Percentiles rank a stretch among this genome's conserved stretches.
Evolutionary conservation across 352 stramenopile genomes (phyloP).

Genomic region (Phytophthora ramorum): DNA sequence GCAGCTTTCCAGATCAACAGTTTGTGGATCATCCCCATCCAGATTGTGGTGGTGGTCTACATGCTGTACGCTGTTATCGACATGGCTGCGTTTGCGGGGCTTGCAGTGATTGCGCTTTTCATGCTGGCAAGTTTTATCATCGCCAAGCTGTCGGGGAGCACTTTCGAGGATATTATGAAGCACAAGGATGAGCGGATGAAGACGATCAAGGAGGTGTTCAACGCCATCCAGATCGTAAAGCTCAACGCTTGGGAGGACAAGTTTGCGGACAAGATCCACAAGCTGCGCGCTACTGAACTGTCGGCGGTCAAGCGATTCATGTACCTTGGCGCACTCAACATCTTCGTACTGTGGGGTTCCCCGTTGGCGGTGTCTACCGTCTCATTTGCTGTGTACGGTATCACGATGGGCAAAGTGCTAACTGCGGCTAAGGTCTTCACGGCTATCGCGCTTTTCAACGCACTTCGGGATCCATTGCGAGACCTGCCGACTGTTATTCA

Average conservation of each 20-base stretch:
- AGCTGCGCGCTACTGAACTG: constrained; percentile 81
- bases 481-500: constrained; percentile 48
- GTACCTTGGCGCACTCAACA: constrained; percentile 57
- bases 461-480: constrained; percentile 46
- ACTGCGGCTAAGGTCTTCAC: constrained; percentile 67
- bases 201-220: constrained; percentile 91
- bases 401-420: constrained; percentile 45
- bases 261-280: constrained; percentile 81
- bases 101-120: constrained; percentile 38
- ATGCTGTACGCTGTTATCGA: constrained; percentile 57
- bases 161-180: constrained; percentile 85
- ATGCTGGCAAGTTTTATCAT: constrained; percentile 63
- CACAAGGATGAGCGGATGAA: constrained; percentile 91
- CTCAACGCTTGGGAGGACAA: constrained; percentile 92
- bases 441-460: constrained; percentile 56
- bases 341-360: constrained; percentile 63
- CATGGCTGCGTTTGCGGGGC: constrained; percentile 49
- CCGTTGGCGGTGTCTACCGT: constrained; percentile 52
- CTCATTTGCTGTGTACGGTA: constrained; percentile 56
- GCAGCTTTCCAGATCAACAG: constrained; percentile 52
- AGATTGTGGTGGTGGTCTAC: constrained; percentile 40
- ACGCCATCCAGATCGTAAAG: constrained; percentile 96
- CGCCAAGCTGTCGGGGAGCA: constrained; percentile 44
- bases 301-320: constrained; percentile 64
- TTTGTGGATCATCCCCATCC: constrained; percentile 55